Percentiles rank a stretch among this genome's conserved stretches.
Conservation (phyloP, 768 basidiomycete species). For the Hericium coralloides region DNA sequence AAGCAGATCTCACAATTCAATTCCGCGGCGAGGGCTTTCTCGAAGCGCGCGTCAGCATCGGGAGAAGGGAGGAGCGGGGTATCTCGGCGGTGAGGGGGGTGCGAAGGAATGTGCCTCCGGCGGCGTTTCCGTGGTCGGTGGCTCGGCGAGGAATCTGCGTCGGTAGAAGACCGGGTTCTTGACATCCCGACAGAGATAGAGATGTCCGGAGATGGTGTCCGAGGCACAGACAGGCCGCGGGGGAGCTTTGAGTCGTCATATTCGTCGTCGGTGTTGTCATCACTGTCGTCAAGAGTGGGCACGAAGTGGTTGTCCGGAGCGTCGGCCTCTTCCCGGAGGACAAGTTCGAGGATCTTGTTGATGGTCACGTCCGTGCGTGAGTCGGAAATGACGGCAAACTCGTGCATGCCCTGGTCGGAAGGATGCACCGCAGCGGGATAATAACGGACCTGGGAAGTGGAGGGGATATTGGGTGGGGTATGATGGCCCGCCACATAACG, state of each 20-base stretch:
- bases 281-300: not conserved
- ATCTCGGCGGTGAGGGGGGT: constrained; percentile 10
- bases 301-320: not conserved
- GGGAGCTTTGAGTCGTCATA: not conserved
- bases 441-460: constrained; percentile 25
- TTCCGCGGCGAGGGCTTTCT: constrained; percentile 58
- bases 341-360: constrained; percentile 36
- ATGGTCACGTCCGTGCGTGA: constrained; percentile 44
- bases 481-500: constrained; percentile 11
- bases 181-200: not conserved
- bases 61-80: constrained; percentile 18
- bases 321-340: not conserved
- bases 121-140: constrained; percentile 22
- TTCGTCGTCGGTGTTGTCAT: not conserved
- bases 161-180: constrained; percentile 6
- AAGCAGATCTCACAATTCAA: constrained; percentile 91
- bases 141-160: constrained; percentile 8
- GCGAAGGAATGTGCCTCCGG: constrained; percentile 20
- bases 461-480: constrained; percentile 30
- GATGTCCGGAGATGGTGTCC: not conserved
- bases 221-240: not conserved
- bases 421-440: constrained; percentile 22
- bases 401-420: not conserved
- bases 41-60: constrained; percentile 30
- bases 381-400: constrained; percentile 12